Base-by-base conservation (phyloP, 805 yeast genomes). In the Myxozyma udenii region DNA sequence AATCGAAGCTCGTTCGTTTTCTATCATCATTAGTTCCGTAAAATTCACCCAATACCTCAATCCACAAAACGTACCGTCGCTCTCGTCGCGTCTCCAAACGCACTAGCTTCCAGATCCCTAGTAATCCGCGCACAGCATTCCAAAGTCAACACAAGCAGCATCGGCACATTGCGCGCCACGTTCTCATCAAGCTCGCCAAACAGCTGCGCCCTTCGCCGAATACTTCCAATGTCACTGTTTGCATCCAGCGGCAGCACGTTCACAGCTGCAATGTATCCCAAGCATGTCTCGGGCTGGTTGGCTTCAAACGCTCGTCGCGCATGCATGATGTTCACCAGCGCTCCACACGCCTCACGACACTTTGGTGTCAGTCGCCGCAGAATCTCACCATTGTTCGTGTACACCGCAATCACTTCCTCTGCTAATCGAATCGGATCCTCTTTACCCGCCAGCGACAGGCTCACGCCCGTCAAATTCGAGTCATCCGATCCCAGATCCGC, bases 101-200 rank as follows among this genome's bases (percentile, higher is more conserved):
- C 33, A 48, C 61, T 51, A 25, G 60, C 46, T 61, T 46, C 70
- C 66, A 58, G 71, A 72, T 40, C 73, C 69, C 61, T 72, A 23
- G 68, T 37, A 75, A 71, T 40, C 70, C 74, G 81, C 4, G 85
- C 78, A 47, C 87, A 75, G 64, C 87, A 79, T 26, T 83, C 79
- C 95, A 91, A 85, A 3, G 86, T 79, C 71, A 89, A 84, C 19
- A 90, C 76, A 57, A 93, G 75, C 55, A 91, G 68, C 46, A 81
- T 80, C 3, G 98, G 96, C 46, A 93, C 76, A 60, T 85, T 87
- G 66, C 85, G 83, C 35, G 88, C 76, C 36, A 93, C 72, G 55
- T 82, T 75, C 58, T 85, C 91, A 66, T 87, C 84, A 56, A 83
- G 70, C 30, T 74, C 71, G 30, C 78, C 71, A 58, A 84, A 78